Base-by-base conservation (phyloP, 2,329 filamentous ascomycete species). In the Calonectria montana region DNA sequence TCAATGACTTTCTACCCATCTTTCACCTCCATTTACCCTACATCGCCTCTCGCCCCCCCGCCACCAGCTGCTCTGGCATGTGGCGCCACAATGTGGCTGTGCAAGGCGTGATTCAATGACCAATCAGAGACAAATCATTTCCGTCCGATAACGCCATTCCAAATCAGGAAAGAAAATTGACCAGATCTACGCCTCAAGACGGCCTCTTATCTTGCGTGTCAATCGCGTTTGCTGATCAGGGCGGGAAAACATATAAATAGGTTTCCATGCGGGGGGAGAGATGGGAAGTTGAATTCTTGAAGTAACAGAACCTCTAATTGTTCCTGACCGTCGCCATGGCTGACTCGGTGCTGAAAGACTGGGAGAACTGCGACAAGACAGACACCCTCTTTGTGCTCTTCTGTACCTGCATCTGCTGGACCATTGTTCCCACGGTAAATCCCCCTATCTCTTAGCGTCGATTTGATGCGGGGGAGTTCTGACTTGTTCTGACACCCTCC, bases 401-500 rank as follows among this genome's bases (percentile, higher is more conserved):
- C 67, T 74, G 73, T 41, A 74, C 71, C 29, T 70, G 67, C 35
- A 73, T 74, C n/a, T 74, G 73, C 57, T 74, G 73, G 73, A 73
- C 71, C 41, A 74, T 74, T 39, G 71, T 74, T 8, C 73, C 73
- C 5, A 73, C 73, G 41, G 73, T 74, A 70, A 41, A 23, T 45
- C 9, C 31, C 31, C 25, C 48, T 29, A n/a, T 41, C 18, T 18
- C 41, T 39, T 27, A 18, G 27, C 41, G 57, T 29, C 29, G 21
- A 35, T 62, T 27, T 10, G 18, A 45, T 29, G 18, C 41, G 18
- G 13, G 21, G 29, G 8, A 43, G 25, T 37, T 25, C 31, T 48
- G 25, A 39, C n/a, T 9, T 6, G 39, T 7, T 39, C 67, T 73
- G 64, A 73, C 68, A 23, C n/a, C 23, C 13, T 18, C 9, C 23